Evolutionary conservation across 306 rosid genomes (phyloP).

Genomic region (Chamaecrista fasciculata): DNA sequence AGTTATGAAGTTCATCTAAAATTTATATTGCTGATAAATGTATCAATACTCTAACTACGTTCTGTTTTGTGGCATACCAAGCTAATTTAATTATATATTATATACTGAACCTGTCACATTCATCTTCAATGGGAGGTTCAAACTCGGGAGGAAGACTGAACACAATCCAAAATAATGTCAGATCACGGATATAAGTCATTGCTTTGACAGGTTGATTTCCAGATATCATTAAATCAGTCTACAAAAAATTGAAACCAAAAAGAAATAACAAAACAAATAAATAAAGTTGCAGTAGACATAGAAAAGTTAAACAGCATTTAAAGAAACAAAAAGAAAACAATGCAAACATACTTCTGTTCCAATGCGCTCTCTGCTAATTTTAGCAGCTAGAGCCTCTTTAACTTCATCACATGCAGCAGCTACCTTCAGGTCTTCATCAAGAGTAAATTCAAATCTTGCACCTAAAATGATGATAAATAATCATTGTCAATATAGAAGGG

Average conservation of each 20-base stretch:
- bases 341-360: conserved; percentile 68
- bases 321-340: conserved; percentile 8
- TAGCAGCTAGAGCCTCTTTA: conserved; percentile 72
- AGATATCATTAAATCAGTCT: conserved; percentile 84
- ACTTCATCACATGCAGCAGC: conserved; percentile 89
- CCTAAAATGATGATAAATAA: conserved; percentile 46
- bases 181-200: conserved; percentile 62
- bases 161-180: conserved; percentile 70
- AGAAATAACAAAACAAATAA: neutral
- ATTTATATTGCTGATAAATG: neutral
- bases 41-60: neutral
- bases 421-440: conserved; percentile 76
- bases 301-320: conserved; percentile 15
- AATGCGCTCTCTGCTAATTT: conserved; percentile 90
- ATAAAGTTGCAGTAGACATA: neutral
- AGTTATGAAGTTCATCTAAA: neutral
- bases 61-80: conserved; percentile 8
- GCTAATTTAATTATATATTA: neutral
- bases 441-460: conserved; percentile 73
- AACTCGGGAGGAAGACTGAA: conserved; percentile 63
- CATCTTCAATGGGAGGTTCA: conserved; percentile 61
- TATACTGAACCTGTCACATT: conserved; percentile 64
- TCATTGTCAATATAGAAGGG: conserved; percentile 17
- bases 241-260: conserved; percentile 13
- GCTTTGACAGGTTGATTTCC: conserved; percentile 88